Base-by-base conservation (phyloP, 2,329 filamentous ascomycete genomes). In the Knufia fluminis region DNA sequence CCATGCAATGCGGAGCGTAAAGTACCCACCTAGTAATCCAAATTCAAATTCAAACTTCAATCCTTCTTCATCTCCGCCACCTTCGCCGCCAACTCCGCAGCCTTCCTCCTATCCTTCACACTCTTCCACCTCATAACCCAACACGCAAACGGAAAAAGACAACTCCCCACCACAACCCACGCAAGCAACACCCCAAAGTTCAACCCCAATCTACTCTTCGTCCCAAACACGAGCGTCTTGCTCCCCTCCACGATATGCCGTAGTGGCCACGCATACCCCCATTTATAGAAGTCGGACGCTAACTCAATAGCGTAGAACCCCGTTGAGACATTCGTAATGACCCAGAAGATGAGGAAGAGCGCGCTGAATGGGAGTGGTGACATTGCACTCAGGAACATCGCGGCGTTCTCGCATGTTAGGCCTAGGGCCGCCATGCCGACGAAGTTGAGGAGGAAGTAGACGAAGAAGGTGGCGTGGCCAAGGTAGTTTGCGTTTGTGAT, bases 401-500 rank as follows among this genome's bases (percentile, higher is more conserved):
- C 76, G 23, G 80, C 73, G 57, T 83, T 83, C 68, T 84, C 80
- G 58, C 77, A 81, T 0, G 80, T 77, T 2, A 84, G 63, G 0
- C 79, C 80, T 1, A 84, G 59, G 0, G 79, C 79, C 7, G 71
- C 68, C 80, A 84, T 83, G 7, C 79, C 80, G 0, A 76, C 67
- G 61, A 73, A 82, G 49, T 82, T 81, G 12, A 82, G 58, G 72
- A 79, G 77, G 77, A 77, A 81, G 58, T 81, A 83, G 0, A 83
- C 76, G 0, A 73, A 61, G 51, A 83, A 83, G 0, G 75, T 79
- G 8, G 69, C 79, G 12, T 70, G 68, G 0, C 77, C 76, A 55
- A 80, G 83, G 0, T 73, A 72, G 14, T 74, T 71, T 0, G 79
- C 67, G 35, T 78, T 76, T 2, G 58, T 57, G 22, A 46, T 45